Conservation (phyloP, 1,284 basidiomycete genomes). For the Lentinula novae-zelandiae region DNA sequence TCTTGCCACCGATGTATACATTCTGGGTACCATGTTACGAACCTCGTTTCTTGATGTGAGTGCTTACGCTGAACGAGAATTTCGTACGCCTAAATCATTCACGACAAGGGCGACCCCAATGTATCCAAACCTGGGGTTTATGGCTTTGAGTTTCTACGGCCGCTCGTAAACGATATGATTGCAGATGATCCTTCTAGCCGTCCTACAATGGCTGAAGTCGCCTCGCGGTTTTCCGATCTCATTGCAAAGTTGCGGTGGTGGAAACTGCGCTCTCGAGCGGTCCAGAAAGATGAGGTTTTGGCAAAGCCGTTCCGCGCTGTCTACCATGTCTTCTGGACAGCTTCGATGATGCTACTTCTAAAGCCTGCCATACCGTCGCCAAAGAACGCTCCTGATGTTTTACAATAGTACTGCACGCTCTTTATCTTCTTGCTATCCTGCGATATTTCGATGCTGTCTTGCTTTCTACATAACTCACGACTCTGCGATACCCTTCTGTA, state of each 20-base stretch:
- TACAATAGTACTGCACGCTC: background rate
- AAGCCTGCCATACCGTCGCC: background rate
- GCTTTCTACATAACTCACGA: background rate
- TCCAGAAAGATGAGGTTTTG: background rate
- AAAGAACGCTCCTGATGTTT: background rate
- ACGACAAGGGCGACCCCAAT: background rate
- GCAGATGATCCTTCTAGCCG: slow-evolving; percentile 23
- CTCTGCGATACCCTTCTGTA: background rate
- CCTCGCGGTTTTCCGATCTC: slow-evolving; percentile 20
- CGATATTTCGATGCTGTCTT: too few relatives aligned
- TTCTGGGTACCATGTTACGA: slow-evolving; percentile 10
- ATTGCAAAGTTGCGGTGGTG: background rate
- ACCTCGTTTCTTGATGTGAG: slow-evolving; percentile 7
- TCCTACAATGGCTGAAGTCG: slow-evolving; percentile 26
- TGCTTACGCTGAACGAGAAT: background rate
- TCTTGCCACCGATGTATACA: slow-evolving; percentile 12
- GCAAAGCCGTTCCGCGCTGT: background rate
- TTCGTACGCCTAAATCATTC: background rate
- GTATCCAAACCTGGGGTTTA: background rate
- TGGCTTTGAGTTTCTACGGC: background rate
- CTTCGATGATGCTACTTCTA: background rate
- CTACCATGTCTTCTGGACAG: background rate
- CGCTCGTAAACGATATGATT: slow-evolving; percentile 21
- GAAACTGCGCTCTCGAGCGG: slow-evolving; percentile 3
- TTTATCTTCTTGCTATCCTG: background rate